Evolutionary conservation across 139 green algal genomes (phyloP), one percentile per base, ranked within the genome.

Genomic region (Tetratostichococcus sp.): DNA sequence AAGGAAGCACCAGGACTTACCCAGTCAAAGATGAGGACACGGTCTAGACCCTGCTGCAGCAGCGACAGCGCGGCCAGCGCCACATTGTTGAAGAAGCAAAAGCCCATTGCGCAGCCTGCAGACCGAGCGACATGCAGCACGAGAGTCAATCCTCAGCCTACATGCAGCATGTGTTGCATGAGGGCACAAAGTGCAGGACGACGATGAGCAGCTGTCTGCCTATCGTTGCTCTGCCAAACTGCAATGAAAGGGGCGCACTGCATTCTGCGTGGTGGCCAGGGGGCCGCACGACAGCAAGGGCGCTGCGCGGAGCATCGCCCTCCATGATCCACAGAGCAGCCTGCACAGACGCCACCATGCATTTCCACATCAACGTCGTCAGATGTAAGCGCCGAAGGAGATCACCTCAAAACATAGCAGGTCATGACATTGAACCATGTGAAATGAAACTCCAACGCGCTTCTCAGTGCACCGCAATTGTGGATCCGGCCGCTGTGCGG

Each of bases 11-110:
- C 39, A 32, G 90, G 83, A 75, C 90, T 30, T 17, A 69, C 86
- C 91, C 84, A 94, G 80, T 95, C 88, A 50, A 94, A 69, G 57
- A 96, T 88, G 50, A 97, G 65, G 43, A 94, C 86, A 0, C 83
- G 77, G 69, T 84, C 67, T 0, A 81, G 85, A 0, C 78, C 84
- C 8, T 69, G 72, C 26, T 59, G 31, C 66, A 85, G 83, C 0
- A 86, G 85, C 25, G 85, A 84, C 0, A 80, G 65, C 30, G 80
- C 88, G n/a, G 88, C 74, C 23, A 81, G 70, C 8, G 70, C 80
- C 30, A 73, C 75, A 8, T 79, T 93, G 85, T 97, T 96, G 77
- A 89, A 89, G 73, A 92, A 93, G 84, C 85, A 93, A 75, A 94
- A 94, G 35, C 83, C 87, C 77, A 90, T 91, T 1, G 85, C 82